Conservation (phyloP, 2,329 filamentous ascomycete species). For the Davidsoniella eucalypti region DNA sequence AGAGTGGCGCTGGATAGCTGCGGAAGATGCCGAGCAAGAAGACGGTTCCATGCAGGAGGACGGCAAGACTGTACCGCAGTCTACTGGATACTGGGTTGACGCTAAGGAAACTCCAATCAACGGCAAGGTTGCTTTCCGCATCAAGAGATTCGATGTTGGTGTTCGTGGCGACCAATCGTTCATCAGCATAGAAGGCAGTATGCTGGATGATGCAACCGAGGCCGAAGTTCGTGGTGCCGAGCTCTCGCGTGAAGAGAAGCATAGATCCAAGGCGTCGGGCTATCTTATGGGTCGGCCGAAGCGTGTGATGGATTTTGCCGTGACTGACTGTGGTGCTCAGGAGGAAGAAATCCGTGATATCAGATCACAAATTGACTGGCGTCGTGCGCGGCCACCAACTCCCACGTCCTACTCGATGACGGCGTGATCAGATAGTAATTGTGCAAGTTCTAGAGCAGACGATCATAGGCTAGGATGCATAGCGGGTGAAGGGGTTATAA, state of each 20-base stretch:
- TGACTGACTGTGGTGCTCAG: slow-evolving; percentile 10
- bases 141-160: slow-evolving; percentile 71
- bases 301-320: slow-evolving; percentile 7
- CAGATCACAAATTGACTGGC: slow-evolving; percentile 12
- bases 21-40: slow-evolving; percentile 28
- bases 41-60: slow-evolving; percentile 33
- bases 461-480: background rate
- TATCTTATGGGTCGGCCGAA: slow-evolving; percentile 6
- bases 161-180: slow-evolving; percentile 62
- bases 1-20: slow-evolving; percentile 65
- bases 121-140: slow-evolving; percentile 57
- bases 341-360: slow-evolving; percentile 12
- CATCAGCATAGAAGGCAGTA: slow-evolving; percentile 75
- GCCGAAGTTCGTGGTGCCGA: slow-evolving; percentile 30
- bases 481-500: background rate
- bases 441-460: background rate
- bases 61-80: slow-evolving; percentile 21
- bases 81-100: slow-evolving; percentile 56
- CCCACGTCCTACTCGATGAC: slow-evolving; percentile 12
- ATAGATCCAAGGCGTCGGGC: slow-evolving; percentile 5
- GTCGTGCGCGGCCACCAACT: slow-evolving; percentile 9
- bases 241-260: slow-evolving; percentile 16
- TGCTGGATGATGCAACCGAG: slow-evolving; percentile 56
- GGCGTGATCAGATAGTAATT: background rate
- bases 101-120: slow-evolving; percentile 50